A percentile compares a stretch with the other conserved stretches of the same genome.
Conservation (phyloP, 164 flowering plant genomes). For the Euptelea pleiosperma region DNA sequence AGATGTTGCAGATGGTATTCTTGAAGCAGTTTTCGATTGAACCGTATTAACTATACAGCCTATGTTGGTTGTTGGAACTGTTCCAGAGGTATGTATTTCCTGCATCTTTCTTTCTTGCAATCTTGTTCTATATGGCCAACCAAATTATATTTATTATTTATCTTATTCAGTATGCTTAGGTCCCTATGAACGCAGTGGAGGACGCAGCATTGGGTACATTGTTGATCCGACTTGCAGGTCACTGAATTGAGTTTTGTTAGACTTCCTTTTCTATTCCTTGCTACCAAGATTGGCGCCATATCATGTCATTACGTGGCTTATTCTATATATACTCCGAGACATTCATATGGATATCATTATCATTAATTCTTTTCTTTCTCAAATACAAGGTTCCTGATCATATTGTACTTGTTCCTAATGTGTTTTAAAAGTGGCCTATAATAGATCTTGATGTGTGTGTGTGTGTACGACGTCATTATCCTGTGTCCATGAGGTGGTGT, state of each 20-base stretch:
- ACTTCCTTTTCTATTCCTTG: background rate
- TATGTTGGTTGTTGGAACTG: background rate
- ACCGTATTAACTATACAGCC: too few relatives aligned
- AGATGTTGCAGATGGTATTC: background rate
- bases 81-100: conserved; percentile 3
- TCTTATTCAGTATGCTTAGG: too few relatives aligned
- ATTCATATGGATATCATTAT: background rate
- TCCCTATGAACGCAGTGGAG: background rate
- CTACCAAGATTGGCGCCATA: background rate
- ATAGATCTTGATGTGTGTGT: too few relatives aligned
- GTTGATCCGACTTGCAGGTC: background rate
- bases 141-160: background rate
- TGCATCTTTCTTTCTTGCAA: background rate
- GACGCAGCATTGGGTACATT: too few relatives aligned
- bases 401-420: too few relatives aligned
- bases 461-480: too few relatives aligned
- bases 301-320: too few relatives aligned
- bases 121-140: background rate
- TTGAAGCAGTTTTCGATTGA: background rate
- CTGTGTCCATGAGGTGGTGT: too few relatives aligned
- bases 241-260: background rate
- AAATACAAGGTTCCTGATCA: too few relatives aligned
- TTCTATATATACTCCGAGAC: background rate
- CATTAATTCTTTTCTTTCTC: too few relatives aligned
- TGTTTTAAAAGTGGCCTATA: too few relatives aligned